A percentile compares a stretch with the other conserved stretches of the same genome.
Evolutionary conservation across 208 protist species (phyloP).

Genomic region (Naegleria lovaniensis): DNA sequence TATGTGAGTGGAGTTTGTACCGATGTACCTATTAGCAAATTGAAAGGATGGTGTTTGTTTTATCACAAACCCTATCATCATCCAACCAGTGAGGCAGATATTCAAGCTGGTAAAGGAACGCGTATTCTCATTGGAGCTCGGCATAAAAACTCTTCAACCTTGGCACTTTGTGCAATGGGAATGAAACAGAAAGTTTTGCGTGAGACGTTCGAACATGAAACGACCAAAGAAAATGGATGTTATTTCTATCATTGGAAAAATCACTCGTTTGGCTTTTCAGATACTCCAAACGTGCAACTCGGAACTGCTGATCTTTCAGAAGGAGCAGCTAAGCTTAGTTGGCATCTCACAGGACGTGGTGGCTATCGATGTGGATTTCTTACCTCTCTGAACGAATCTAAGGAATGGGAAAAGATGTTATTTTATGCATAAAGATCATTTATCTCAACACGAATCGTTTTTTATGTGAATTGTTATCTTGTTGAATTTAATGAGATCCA

Average conservation of each 20-base stretch:
- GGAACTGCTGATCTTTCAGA: slow-evolving; percentile 12
- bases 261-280: neutral
- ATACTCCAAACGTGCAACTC: neutral
- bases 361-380: neutral
- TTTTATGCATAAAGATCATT: slow-evolving; percentile 18
- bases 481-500: too few species aligned
- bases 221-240: neutral
- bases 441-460: too few species aligned
- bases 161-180: slow-evolving; percentile 12
- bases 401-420: slow-evolving; percentile 10
- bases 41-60: neutral
- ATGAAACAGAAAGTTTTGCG: neutral
- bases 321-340: neutral
- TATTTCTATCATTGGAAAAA: slow-evolving; percentile 18
- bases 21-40: neutral
- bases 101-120: neutral
- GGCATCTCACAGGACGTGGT: slow-evolving; percentile 19
- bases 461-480: too few species aligned
- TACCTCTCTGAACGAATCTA: neutral
- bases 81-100: neutral
- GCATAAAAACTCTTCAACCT: neutral
- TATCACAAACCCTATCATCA: neutral
- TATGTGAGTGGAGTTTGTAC: neutral
- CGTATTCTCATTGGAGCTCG: neutral
- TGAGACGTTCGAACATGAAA: neutral